phyloP scores from a whole-genome alignment of 75 land plant species.

The Chamaecyparis obtusa region DNA sequence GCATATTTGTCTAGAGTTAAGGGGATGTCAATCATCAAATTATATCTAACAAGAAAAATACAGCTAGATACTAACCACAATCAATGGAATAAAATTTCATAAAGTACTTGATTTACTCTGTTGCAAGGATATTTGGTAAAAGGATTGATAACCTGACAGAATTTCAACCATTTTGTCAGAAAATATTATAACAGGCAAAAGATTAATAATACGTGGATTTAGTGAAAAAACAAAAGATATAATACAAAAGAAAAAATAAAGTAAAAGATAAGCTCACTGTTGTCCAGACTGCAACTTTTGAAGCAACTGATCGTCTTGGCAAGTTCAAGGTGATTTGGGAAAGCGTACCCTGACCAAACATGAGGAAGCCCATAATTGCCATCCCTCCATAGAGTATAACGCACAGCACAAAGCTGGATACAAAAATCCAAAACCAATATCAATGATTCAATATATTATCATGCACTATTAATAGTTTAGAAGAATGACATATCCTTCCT shows the following conservation, averaged over 20 bases:
- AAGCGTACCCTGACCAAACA: conserved; percentile 76
- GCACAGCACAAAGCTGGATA: conserved; percentile 63
- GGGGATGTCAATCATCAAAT: conserved; percentile 9
- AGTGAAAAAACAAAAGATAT: conserved; percentile 3
- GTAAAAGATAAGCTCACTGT: conserved; percentile 48
- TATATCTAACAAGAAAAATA: neutral
- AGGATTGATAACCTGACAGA: conserved; percentile 86
- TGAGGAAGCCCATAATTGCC: conserved; percentile 77
- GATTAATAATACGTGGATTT: neutral
- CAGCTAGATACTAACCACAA: neutral
- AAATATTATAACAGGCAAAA: neutral
- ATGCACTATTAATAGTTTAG: neutral
- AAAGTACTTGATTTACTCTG: neutral
- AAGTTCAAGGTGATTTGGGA: conserved; percentile 87
- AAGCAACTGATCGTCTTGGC: conserved; percentile 54
- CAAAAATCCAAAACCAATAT: neutral
- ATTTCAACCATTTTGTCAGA: neutral
- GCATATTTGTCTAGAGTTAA: conserved; percentile 57
- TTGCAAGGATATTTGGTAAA: conserved; percentile 87
- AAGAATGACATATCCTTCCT: neutral
- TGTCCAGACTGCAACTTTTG: conserved; percentile 85
- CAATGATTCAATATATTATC: neutral
- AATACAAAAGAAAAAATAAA: neutral
- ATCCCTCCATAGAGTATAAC: conserved; percentile 65
- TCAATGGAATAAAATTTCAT: neutral